Evolutionary conservation across 805 yeast species (phyloP).

Genomic region (Hanseniaspora vineae): DNA sequence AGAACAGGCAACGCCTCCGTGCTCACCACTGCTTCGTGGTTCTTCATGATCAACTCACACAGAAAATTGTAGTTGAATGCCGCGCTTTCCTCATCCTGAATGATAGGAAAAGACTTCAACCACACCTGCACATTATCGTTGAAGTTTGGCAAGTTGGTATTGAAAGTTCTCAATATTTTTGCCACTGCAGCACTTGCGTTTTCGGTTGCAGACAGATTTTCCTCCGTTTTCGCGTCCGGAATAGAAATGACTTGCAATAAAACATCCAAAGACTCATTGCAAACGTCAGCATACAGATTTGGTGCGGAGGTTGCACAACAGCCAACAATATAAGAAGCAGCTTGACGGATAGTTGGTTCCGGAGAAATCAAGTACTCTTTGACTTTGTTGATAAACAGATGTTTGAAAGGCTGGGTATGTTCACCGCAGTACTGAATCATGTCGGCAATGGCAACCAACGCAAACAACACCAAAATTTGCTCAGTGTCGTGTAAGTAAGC

Average conservation of each 20-base stretch:
- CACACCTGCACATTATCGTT: slow-evolving; percentile 58
- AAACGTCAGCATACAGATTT: slow-evolving; percentile 42
- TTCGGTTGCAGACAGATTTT: slow-evolving; percentile 77
- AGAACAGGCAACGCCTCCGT: slow-evolving; percentile 40
- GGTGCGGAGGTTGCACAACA: slow-evolving; percentile 79
- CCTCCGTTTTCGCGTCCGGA: slow-evolving; percentile 79
- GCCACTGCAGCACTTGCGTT: slow-evolving; percentile 75
- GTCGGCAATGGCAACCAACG: slow-evolving; percentile 69
- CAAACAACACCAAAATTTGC: slow-evolving; percentile 59
- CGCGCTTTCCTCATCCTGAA: slow-evolving; percentile 81
- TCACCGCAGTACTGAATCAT: slow-evolving; percentile 70
- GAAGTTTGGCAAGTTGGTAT: slow-evolving; percentile 45
- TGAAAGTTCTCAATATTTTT: slow-evolving; percentile 57
- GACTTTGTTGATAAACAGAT: slow-evolving; percentile 47
- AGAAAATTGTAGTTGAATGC: slow-evolving; percentile 69
- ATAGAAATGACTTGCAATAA: slow-evolving; percentile 58
- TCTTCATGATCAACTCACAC: slow-evolving; percentile 52
- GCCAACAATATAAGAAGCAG: slow-evolving; percentile 76
- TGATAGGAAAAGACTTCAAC: slow-evolving; percentile 71
- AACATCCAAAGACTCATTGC: slow-evolving; percentile 59
- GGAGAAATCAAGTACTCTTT: slow-evolving; percentile 56
- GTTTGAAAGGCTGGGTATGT: slow-evolving; percentile 49
- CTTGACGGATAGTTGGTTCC: slow-evolving; percentile 69
- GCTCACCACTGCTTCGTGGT: slow-evolving; percentile 44
- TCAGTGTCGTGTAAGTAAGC: slow-evolving; percentile 53